A percentile compares a stretch with the other conserved stretches of the same genome.
These are phyloP conservation scores for Nicotiana undulata DNA, from an alignment of 257 asterid species.

Conservation along the genomic window DNA sequence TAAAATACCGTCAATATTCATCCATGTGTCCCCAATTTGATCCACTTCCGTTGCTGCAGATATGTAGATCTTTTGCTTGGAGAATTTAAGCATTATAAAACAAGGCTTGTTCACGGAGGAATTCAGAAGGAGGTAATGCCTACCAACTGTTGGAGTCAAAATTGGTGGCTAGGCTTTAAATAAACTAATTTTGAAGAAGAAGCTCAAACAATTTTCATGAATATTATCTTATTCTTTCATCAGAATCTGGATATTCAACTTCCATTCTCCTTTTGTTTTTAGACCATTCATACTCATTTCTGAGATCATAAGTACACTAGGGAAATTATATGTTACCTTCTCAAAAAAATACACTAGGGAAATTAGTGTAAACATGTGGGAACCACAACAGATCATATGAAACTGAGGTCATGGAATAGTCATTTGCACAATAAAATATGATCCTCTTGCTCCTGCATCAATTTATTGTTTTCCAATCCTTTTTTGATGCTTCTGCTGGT, in stretches of 20 bases:
- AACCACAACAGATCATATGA: neutral
- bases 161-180: neutral
- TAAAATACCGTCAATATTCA: neutral
- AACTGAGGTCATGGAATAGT: neutral
- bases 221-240: neutral
- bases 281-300: neutral
- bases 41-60: conserved; percentile 34
- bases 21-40: neutral
- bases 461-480: neutral
- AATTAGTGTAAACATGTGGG: neutral
- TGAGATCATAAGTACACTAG: neutral
- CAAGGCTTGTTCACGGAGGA: conserved; percentile 89
- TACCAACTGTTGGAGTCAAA: neutral
- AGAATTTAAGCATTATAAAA: conserved; percentile 94
- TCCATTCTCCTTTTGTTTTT: neutral
- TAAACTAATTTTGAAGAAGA: neutral
- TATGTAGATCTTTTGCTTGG: conserved; percentile 96
- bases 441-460: neutral
- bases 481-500: neutral
- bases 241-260: neutral
- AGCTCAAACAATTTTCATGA: neutral
- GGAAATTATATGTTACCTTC: neutral
- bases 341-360: neutral
- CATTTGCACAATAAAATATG: neutral
- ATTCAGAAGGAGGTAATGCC: conserved; percentile 72